These are phyloP conservation scores for Yarrowia galli DNA, from an alignment of 1,139 yeast species.

Conservation along the genomic window DNA sequence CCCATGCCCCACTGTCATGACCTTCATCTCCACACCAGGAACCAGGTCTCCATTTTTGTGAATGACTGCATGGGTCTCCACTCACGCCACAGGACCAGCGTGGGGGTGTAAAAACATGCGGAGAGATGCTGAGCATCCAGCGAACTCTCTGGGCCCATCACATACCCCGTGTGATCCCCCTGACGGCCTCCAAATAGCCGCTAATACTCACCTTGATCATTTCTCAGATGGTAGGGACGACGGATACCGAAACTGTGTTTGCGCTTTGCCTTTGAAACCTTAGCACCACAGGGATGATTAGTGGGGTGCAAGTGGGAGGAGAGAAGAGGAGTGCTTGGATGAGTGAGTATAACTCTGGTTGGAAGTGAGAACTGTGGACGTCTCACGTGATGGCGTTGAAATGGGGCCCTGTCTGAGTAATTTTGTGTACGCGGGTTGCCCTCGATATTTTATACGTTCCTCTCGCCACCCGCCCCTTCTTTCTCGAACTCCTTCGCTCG, in stretches of 20 bases:
- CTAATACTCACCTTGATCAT: slow-evolving; percentile 24
- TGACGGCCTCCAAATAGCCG: not conserved
- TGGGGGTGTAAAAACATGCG: not conserved
- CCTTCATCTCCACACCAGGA: not conserved
- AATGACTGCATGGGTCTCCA: not conserved
- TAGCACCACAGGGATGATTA: slow-evolving; percentile 36
- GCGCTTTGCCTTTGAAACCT: slow-evolving; percentile 36
- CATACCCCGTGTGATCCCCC: not conserved
- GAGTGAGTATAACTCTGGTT: not conserved
- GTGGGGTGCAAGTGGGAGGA: slow-evolving; percentile 28
- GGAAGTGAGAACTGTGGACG: not conserved
- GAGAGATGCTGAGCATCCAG: not conserved
- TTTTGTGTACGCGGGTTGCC: not conserved
- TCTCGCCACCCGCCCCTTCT: not conserved
- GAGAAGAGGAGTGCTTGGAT: not conserved
- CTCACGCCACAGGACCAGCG: not conserved
- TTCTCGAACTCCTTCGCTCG: not conserved
- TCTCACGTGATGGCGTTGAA: not conserved
- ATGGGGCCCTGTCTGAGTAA: not conserved
- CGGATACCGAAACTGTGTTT: slow-evolving; percentile 27
- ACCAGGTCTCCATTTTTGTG: not conserved
- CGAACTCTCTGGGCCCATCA: not conserved
- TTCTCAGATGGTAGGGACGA: slow-evolving; percentile 21
- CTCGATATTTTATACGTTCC: not conserved
- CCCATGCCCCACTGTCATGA: not conserved